These are phyloP conservation scores for Hypsizygus ulmarius DNA, from an alignment of 1,284 basidiomycete species.

Conservation along the genomic window DNA sequence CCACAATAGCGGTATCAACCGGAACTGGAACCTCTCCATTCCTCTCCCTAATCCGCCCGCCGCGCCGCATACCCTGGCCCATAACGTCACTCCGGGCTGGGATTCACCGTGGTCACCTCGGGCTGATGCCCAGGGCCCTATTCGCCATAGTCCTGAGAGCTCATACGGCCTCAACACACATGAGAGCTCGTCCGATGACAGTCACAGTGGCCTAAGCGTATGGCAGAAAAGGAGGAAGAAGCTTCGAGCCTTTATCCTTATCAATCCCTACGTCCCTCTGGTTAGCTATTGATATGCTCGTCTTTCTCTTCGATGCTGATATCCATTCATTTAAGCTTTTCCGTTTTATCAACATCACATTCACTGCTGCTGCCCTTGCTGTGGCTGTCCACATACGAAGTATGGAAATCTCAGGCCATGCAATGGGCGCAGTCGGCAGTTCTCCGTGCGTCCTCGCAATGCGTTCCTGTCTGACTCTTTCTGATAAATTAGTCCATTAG, in stretches of 20 bases:
- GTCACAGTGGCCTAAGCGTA: constrained; percentile 32
- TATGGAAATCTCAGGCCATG: constrained; percentile 48
- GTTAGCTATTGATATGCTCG: constrained; percentile 37
- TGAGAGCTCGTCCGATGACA: constrained; percentile 30
- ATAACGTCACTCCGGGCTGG: constrained; percentile 61
- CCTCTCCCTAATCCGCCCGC: constrained; percentile 39
- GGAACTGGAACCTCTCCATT: constrained; percentile 35
- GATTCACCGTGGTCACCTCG: constrained; percentile 65
- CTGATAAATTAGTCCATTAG: constrained; percentile 38
- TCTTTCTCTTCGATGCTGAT: constrained; percentile 6
- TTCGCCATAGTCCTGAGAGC: constrained; percentile 28
- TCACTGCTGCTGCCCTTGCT: constrained; percentile 78
- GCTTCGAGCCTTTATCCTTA: constrained; percentile 62
- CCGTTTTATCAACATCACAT: constrained; percentile 79
- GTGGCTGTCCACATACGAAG: constrained; percentile 75
- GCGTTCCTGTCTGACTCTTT: background rate
- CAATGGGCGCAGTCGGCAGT: constrained; percentile 74
- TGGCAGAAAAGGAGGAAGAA: constrained; percentile 52
- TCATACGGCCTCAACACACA: constrained; percentile 31
- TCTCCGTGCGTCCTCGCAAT: constrained; percentile 58
- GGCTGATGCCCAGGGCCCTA: constrained; percentile 36
- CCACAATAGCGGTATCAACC: constrained; percentile 14
- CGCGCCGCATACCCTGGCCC: constrained; percentile 49
- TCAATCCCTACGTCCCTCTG: constrained; percentile 73
- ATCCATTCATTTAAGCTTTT: constrained; percentile 58